Percentiles rank a stretch among this genome's conserved stretches.
These are phyloP conservation scores for Xylaria intraflava DNA, from an alignment of 495 filamentous ascomycete species.

Conservation along the genomic window DNA sequence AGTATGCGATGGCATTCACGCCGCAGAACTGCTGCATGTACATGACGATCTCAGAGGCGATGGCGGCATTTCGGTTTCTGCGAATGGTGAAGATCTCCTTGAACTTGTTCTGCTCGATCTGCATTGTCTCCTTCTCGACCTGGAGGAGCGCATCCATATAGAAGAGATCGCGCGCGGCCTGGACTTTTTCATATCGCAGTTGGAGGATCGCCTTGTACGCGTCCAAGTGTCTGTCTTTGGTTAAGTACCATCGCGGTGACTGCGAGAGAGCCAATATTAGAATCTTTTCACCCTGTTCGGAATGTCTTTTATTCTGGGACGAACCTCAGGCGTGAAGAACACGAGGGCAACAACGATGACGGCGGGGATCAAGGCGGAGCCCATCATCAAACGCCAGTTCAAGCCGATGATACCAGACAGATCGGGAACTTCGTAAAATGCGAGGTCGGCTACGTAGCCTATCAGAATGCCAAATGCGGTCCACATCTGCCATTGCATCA, in stretches of 20 bases:
- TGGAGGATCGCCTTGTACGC: constrained; percentile 61
- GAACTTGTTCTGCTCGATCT: constrained; percentile 54
- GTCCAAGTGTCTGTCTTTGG: constrained; percentile 54
- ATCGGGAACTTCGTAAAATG: constrained; percentile 59
- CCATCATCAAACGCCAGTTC: constrained; percentile 83
- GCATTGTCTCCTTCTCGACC: constrained; percentile 54
- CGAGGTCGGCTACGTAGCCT: constrained; percentile 65
- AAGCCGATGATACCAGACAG: constrained; percentile 51
- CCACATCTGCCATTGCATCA: constrained; percentile 77
- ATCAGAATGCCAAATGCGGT: constrained; percentile 80
- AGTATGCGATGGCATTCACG: constrained; percentile 63
- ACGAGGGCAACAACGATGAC: constrained; percentile 63
- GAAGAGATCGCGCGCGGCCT: constrained; percentile 76
- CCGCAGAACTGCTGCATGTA: constrained; percentile 78
- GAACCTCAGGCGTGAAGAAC: constrained; percentile 65
- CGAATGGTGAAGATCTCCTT: constrained; percentile 66
- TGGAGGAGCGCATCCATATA: constrained; percentile 72
- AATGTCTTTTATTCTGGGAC: background rate
- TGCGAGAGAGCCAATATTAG: constrained; percentile 13
- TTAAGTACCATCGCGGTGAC: constrained; percentile 69
- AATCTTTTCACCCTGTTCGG: background rate
- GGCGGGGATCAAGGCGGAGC: constrained; percentile 67
- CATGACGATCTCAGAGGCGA: constrained; percentile 73
- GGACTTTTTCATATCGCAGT: constrained; percentile 63
- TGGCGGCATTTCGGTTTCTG: constrained; percentile 68